These are phyloP conservation scores for Nidularia pulvinata DNA, from an alignment of 768 basidiomycete species.

Conservation along the genomic window DNA sequence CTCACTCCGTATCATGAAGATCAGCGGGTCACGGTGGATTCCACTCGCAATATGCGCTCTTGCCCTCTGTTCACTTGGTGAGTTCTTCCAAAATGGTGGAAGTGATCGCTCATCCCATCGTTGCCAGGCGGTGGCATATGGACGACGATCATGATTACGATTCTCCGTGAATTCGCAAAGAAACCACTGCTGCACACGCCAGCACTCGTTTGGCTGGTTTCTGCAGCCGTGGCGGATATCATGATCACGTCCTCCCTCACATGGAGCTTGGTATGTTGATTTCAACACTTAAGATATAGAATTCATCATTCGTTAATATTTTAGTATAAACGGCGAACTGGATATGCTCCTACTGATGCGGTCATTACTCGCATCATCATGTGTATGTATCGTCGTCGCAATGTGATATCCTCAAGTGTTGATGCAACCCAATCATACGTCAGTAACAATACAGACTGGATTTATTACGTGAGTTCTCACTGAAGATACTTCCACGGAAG, in stretches of 20 bases:
- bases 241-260: conserved; percentile 11
- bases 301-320: not conserved
- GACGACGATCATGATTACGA: not conserved
- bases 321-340: conserved; percentile 10
- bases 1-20: conserved; percentile 12
- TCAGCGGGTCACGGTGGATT: conserved; percentile 12
- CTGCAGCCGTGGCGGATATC: conserved; percentile 10
- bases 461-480: conserved; percentile 10
- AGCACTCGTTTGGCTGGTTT: conserved; percentile 8
- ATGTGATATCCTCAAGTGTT: not conserved
- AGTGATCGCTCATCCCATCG: not conserved
- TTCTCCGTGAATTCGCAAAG: conserved; percentile 2
- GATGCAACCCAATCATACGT: not conserved
- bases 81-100: not conserved
- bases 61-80: conserved; percentile 9
- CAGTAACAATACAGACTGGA: conserved; percentile 15
- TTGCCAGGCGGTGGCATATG: conserved; percentile 6
- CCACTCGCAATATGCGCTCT: conserved; percentile 8
- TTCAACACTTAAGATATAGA: not conserved
- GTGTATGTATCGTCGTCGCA: conserved; percentile 5
- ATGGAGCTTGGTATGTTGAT: conserved; percentile 8
- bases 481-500: not conserved
- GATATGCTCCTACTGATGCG: conserved; percentile 7
- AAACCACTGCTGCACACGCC: conserved; percentile 5
- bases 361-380: conserved; percentile 13